Evolutionary conservation across 257 asterid species (phyloP).

Genomic region (Solanum chaucha): DNA sequence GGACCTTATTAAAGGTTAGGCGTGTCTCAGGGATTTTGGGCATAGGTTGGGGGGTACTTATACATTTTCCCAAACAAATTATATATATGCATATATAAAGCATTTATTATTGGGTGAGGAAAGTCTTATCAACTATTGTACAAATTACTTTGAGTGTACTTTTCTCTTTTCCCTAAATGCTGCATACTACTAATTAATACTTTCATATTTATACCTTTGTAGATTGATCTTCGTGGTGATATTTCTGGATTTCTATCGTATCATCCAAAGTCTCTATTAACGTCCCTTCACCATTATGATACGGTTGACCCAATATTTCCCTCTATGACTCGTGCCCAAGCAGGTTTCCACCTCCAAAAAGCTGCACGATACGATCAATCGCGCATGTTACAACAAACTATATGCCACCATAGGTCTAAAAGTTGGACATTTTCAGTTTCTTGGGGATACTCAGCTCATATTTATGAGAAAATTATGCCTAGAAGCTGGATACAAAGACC

Average conservation of each 20-base stretch:
- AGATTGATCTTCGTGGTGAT: conserved; percentile 54
- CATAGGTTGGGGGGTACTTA: too few relatives aligned
- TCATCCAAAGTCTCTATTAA: conserved; percentile 34
- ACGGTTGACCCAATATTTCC: conserved; percentile 41
- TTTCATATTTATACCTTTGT: neutral
- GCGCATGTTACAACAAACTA: conserved; percentile 41
- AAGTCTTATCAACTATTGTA: neutral
- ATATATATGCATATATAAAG: too few relatives aligned
- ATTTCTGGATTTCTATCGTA: conserved; percentile 51
- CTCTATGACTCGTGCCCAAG: conserved; percentile 15
- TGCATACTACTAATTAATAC: neutral
- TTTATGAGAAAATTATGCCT: conserved; percentile 38
- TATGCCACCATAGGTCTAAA: conserved; percentile 30
- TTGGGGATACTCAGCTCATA: conserved; percentile 50
- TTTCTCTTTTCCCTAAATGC: neutral
- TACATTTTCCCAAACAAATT: too few relatives aligned
- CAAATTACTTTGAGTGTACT: neutral
- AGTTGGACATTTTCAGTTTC: conserved; percentile 57
- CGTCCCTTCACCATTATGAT: conserved; percentile 59
- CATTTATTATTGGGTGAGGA: neutral
- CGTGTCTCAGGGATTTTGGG: too few relatives aligned
- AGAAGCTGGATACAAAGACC: conserved; percentile 36
- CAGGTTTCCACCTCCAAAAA: conserved; percentile 40
- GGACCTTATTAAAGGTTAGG: too few relatives aligned
- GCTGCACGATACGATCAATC: conserved; percentile 36